A percentile compares a stretch with the other conserved stretches of the same genome.
Evolutionary conservation across 371 early-diverging fungal genomes (phyloP).

Genomic region (Mucor saturninus): DNA sequence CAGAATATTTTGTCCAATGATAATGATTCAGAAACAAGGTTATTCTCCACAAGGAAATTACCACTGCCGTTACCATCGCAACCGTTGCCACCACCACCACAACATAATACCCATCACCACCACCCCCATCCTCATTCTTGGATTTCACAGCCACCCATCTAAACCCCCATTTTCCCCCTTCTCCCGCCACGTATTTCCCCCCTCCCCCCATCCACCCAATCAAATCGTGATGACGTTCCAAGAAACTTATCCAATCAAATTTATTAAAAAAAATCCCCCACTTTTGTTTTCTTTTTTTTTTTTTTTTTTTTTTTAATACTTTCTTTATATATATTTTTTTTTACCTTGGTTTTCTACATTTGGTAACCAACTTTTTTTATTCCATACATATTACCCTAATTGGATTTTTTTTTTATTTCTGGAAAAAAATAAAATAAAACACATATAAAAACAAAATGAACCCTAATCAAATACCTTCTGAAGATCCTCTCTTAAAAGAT

Average conservation of each 20-base stretch:
- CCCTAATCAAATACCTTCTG: constrained; percentile 14
- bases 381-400: constrained; percentile 19
- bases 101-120: background rate
- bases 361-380: constrained; percentile 14
- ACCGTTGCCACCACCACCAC: too few species aligned
- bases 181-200: too few species aligned
- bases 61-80: constrained; percentile 17
- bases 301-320: background rate
- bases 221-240: background rate
- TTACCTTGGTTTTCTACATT: constrained; percentile 10
- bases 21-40: constrained; percentile 6
- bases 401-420: constrained; percentile 6
- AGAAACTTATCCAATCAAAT: background rate
- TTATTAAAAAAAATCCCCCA: background rate
- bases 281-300: background rate
- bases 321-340: background rate
- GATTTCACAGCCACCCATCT: background rate
- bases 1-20: constrained; percentile 23
- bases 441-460: constrained; percentile 11
- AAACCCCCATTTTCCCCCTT: background rate
- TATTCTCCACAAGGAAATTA: constrained; percentile 16
- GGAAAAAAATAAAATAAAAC: background rate
- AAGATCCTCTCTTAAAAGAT: constrained; percentile 18
- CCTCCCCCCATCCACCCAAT: background rate
- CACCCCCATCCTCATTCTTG: constrained; percentile 1